Evolutionary conservation across 306 rosid genomes (phyloP).

Genomic region (Adenanthera pavonina): DNA sequence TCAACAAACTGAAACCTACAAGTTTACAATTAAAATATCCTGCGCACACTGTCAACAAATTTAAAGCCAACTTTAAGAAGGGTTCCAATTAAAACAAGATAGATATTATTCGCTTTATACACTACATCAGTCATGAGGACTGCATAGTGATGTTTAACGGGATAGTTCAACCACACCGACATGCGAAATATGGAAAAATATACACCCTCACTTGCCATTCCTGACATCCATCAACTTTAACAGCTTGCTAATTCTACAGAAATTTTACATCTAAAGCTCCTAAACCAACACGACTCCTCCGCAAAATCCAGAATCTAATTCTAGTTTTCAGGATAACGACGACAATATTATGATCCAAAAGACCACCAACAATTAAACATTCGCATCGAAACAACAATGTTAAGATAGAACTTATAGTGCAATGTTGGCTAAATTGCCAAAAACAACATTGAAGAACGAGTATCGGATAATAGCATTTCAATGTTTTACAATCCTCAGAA

Average conservation of each 20-base stretch:
- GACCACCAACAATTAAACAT: background rate
- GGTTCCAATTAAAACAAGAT: background rate
- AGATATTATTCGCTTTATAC: background rate
- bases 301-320: conserved; percentile 17
- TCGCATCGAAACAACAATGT: background rate
- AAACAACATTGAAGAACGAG: conserved; percentile 2
- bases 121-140: background rate
- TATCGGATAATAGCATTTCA: background rate
- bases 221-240: conserved; percentile 9
- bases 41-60: background rate
- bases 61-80: background rate
- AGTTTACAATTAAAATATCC: background rate
- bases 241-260: background rate
- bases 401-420: background rate
- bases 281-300: conserved; percentile 23
- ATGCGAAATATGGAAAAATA: background rate
- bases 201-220: conserved; percentile 6
- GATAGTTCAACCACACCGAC: background rate
- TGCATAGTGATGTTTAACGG: background rate
- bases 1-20: background rate
- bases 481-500: background rate
- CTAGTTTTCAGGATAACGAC: background rate
- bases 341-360: background rate
- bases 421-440: background rate
- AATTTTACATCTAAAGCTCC: background rate